A percentile compares a stretch with the other conserved stretches of the same genome.
These are phyloP conservation scores for Eucalyptus sideroxylon DNA, from an alignment of 345 rosid species.

Conservation along the genomic window DNA sequence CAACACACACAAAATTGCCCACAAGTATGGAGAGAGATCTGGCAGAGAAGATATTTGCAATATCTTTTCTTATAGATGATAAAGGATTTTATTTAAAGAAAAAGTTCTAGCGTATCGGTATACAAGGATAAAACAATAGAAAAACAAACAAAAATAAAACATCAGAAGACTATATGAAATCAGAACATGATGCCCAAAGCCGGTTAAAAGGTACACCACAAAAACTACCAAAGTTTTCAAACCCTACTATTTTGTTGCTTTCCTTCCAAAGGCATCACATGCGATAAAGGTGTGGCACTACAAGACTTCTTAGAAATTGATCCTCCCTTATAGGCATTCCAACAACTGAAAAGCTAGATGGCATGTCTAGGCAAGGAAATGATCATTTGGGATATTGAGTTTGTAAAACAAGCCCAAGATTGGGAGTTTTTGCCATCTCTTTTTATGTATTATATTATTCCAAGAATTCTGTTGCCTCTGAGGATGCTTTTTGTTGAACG, in stretches of 20 bases:
- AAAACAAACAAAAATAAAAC: background rate
- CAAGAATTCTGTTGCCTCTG: no score
- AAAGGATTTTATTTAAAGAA: background rate
- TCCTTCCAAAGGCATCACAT: background rate
- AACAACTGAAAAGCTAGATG: background rate
- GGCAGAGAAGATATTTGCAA: background rate
- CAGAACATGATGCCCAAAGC: background rate
- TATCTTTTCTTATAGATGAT: background rate
- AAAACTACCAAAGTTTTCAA: background rate
- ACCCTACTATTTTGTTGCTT: background rate
- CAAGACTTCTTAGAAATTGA: background rate
- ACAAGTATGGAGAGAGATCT: background rate
- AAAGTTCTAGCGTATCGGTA: background rate
- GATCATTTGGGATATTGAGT: no score
- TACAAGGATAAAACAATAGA: background rate
- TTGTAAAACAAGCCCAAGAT: no score
- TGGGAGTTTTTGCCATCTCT: background rate
- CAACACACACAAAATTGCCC: background rate
- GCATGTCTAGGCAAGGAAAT: background rate
- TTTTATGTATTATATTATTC: no score
- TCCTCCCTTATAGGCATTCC: background rate
- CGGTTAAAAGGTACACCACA: background rate
- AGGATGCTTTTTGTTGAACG: no score
- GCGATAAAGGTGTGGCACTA: background rate
- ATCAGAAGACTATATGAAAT: background rate